Conservation (phyloP, 163 green algal species). For the Coccomyxa subellipsoidea region DNA sequence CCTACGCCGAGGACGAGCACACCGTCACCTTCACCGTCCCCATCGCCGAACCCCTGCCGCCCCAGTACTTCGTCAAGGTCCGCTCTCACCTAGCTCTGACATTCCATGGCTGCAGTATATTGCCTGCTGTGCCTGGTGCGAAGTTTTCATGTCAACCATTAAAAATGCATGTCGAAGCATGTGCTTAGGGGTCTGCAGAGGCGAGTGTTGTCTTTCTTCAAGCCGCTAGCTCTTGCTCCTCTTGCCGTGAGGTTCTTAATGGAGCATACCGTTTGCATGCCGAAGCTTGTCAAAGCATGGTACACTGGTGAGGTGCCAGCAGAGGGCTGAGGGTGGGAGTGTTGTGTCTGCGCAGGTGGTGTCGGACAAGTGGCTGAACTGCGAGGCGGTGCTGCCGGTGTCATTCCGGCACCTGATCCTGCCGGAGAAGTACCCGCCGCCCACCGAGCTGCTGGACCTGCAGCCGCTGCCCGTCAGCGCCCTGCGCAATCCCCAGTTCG, state of each 20-base stretch:
- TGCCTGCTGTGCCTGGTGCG: neutral
- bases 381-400: constrained; percentile 84
- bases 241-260: too few species aligned
- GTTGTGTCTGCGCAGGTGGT: constrained; percentile 49
- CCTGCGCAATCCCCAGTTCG: constrained; percentile 68
- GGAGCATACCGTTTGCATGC: too few species aligned
- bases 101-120: neutral
- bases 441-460: constrained; percentile 97
- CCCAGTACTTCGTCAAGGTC: constrained; percentile 94
- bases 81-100: too few species aligned
- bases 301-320: too few species aligned
- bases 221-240: too few species aligned
- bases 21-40: constrained; percentile 90
- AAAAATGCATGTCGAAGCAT: too few species aligned
- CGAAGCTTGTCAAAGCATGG: too few species aligned
- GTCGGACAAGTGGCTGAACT: constrained; percentile 82
- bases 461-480: constrained; percentile 90
- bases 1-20: constrained; percentile 76
- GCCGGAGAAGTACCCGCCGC: constrained; percentile 90
- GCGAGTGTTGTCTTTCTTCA: too few species aligned
- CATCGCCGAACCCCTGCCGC: constrained; percentile 90
- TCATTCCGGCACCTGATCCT: constrained; percentile 92
- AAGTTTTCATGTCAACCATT: too few species aligned
- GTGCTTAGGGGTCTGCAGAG: too few species aligned
- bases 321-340: neutral